These are phyloP conservation scores for Fomitopsis schrenkii DNA, from an alignment of 1,284 basidiomycete species.

Conservation along the genomic window DNA sequence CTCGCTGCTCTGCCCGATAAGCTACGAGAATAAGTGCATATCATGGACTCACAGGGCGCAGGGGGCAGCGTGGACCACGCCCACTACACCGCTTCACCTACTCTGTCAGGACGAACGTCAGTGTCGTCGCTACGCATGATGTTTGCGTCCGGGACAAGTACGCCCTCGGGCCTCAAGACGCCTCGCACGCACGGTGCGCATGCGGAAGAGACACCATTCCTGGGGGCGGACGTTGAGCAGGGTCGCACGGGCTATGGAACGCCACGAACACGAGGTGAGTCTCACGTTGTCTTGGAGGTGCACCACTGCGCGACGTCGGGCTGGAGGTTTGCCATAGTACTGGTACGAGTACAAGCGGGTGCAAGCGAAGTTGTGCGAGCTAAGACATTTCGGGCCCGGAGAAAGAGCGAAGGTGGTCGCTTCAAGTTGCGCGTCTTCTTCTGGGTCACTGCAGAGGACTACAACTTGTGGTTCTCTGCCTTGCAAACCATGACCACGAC, in stretches of 20 bases:
- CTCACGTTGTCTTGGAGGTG: not conserved
- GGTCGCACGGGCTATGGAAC: slow-evolving; percentile 12
- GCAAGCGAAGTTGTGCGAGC: not conserved
- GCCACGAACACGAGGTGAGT: slow-evolving; percentile 9
- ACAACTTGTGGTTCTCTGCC: not conserved
- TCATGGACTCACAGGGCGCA: not conserved
- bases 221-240: slow-evolving; percentile 16
- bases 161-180: slow-evolving; percentile 17
- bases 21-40: not conserved
- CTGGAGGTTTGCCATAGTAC: not conserved
- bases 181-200: slow-evolving; percentile 16
- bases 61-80: not conserved
- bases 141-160: slow-evolving; percentile 9
- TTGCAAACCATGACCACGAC: too few relatives aligned
- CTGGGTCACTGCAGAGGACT: not conserved
- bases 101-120: slow-evolving; percentile 10
- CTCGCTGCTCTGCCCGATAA: not conserved
- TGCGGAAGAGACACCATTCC: slow-evolving; percentile 19
- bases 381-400: not conserved
- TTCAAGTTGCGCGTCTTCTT: not conserved
- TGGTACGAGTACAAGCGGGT: not conserved
- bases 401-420: not conserved
- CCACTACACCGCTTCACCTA: not conserved
- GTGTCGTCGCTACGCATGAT: slow-evolving; percentile 15
- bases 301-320: too few relatives aligned